phyloP scores from a whole-genome alignment of 371 early-diverging fungal species.

The Apophysomyces elegans region DNA sequence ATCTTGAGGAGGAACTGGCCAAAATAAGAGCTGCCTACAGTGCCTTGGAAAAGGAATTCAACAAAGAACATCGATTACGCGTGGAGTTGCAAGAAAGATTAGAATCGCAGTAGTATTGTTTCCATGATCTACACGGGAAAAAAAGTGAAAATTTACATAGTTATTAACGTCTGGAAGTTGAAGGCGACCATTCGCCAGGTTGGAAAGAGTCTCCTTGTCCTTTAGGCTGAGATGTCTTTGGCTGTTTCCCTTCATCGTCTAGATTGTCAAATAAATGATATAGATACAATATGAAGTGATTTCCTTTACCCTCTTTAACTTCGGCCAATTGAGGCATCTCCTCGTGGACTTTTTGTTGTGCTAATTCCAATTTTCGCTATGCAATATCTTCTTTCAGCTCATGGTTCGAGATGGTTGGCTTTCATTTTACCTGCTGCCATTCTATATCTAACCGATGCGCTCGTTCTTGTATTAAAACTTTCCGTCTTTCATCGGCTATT shows the following conservation, averaged over 20 bases:
- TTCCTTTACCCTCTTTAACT: conserved; percentile 1
- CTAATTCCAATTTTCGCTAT: conserved; percentile 22
- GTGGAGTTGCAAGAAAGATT: conserved; percentile 20
- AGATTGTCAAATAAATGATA: neutral
- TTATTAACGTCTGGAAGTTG: conserved; percentile 7
- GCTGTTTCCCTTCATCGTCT: conserved; percentile 8
- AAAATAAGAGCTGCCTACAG: conserved; percentile 22
- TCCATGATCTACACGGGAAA: conserved; percentile 5
- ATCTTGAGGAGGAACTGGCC: conserved; percentile 20
- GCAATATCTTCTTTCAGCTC: neutral
- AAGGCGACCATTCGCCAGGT: conserved; percentile 47
- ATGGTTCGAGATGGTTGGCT: neutral
- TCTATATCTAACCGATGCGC: conserved; percentile 38
- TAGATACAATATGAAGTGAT: neutral
- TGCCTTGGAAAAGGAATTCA: conserved; percentile 28
- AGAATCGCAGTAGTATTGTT: conserved; percentile 2
- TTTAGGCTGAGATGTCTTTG: conserved; percentile 27
- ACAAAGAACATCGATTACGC: conserved; percentile 28
- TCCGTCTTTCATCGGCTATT: conserved; percentile 36
- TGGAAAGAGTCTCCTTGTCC: conserved; percentile 48
- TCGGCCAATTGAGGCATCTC: neutral
- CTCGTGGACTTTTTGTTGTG: conserved; percentile 13
- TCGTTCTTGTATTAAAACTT: conserved; percentile 55
- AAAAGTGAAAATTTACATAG: conserved; percentile 7
- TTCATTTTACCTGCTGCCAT: conserved; percentile 28